Base-by-base conservation (phyloP, 2,329 filamentous ascomycete species). In the Aspergillus pseudotamarii region DNA sequence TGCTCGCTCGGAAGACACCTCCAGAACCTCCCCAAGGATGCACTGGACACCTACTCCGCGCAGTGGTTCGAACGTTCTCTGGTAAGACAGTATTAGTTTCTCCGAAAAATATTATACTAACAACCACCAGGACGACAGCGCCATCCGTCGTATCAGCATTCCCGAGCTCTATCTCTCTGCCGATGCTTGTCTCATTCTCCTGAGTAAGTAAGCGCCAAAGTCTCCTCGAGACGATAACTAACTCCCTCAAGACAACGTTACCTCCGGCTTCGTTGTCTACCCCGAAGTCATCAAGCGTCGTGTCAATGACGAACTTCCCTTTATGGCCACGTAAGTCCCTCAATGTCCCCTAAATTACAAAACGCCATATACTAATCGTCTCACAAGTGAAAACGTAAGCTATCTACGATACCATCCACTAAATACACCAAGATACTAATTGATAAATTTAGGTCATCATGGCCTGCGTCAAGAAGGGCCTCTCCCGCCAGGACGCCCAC, bases 51-150 rank as follows among this genome's bases (percentile, higher is more conserved):
- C 6, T 91, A 87, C 74, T 84, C 86, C 51, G 84, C 84, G 30
- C 91, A 95, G 74, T 92, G 90, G 90, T 87, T 93, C 72, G 91
- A 94, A 79, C 83, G 92, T 50, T 89, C 89, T 0, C 84, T 96
- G 64, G 74, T 76, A 63, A 68, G 72, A 12, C 23, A 32, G 36
- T 26, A 19, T 16, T 38, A n/a, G 19, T 26, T 19, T 12, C 19
- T 14, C 28, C 34, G 51, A 50, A 12, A 9, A 21, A 38, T 26
- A 12, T 41, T 19, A 38, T 26, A 0, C 36, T 71, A 45, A 71
- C 65, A 51, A 50, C 12, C 34, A 62, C 19, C 59, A 75, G 41
- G 92, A 95, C 71, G 92, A 95, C 80, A 87, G 83, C 61, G 90
- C 90, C 12, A 89, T 92, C 72, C 85, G 89, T 69, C 75, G 75